These are phyloP conservation scores for Scheffersomyces cryptocercus DNA, from an alignment of 1,139 yeast genomes.

Conservation along the genomic window DNA sequence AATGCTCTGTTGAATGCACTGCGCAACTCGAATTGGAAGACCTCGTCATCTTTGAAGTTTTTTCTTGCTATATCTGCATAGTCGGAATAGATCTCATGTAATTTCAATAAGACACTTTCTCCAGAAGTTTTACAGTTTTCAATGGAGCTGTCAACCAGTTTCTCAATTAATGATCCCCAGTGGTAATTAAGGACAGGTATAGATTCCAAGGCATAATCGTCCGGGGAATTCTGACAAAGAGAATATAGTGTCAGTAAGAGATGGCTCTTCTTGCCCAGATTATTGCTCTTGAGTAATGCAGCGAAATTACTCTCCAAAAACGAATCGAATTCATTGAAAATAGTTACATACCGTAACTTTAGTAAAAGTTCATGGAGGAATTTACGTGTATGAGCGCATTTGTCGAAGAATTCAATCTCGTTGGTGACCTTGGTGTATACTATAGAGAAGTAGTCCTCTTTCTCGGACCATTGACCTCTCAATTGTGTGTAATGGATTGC, in stretches of 20 bases:
- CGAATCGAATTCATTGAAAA: slow-evolving; percentile 28
- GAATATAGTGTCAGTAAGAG: slow-evolving; percentile 5
- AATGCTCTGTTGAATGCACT: slow-evolving; percentile 25
- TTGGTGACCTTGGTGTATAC: slow-evolving; percentile 11
- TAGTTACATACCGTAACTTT: slow-evolving; percentile 31
- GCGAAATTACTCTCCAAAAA: slow-evolving; percentile 22
- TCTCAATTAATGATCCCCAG: slow-evolving; percentile 13
- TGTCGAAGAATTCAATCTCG: slow-evolving; percentile 15
- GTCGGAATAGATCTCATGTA: slow-evolving; percentile 6
- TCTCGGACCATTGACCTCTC: slow-evolving; percentile 19
- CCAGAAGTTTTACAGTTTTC: slow-evolving; percentile 1
- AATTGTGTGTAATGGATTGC: slow-evolving; percentile 17
- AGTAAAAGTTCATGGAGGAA: slow-evolving; percentile 22
- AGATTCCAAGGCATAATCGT: slow-evolving; percentile 11
- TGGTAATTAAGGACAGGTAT: slow-evolving; percentile 10
- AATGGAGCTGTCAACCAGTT: slow-evolving; percentile 4
- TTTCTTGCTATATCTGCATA: slow-evolving; percentile 7
- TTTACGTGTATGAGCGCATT: slow-evolving; percentile 22
- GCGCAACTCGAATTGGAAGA: slow-evolving; percentile 32
- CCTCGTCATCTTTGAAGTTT: slow-evolving; percentile 11
- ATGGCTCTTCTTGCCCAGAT: slow-evolving; percentile 10
- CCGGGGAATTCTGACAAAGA: slow-evolving; percentile 9
- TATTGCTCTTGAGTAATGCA: slow-evolving; percentile 14
- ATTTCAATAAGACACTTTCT: slow-evolving; percentile 2
- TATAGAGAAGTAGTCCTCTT: slow-evolving; percentile 20